A percentile compares a stretch with the other conserved stretches of the same genome.
These are phyloP conservation scores for Tricholoma furcatifolium DNA, from an alignment of 768 basidiomycete species.

Conservation along the genomic window DNA sequence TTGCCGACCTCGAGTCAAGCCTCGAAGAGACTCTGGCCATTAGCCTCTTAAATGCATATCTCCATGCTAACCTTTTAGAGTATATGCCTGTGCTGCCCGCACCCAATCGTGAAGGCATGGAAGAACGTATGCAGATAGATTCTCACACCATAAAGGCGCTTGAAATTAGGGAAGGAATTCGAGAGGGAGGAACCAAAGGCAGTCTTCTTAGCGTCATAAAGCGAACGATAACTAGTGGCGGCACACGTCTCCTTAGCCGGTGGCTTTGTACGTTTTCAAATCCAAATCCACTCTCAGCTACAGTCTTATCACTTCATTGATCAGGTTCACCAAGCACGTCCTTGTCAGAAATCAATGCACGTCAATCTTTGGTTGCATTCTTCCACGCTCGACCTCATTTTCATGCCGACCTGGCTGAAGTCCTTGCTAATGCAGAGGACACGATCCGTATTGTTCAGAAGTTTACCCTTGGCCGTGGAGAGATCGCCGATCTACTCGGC, in stretches of 20 bases:
- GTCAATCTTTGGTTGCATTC: conserved; percentile 76
- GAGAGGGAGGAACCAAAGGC: conserved; percentile 72
- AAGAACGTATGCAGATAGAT: conserved; percentile 83
- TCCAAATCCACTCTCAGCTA: conserved; percentile 28
- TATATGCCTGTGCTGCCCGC: conserved; percentile 65
- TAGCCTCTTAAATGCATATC: conserved; percentile 59
- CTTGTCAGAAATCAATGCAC: conserved; percentile 63
- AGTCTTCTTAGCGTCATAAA: conserved; percentile 75
- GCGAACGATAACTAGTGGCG: conserved; percentile 75
- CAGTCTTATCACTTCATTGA: conserved; percentile 9
- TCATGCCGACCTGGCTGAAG: conserved; percentile 57
- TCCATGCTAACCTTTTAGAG: conserved; percentile 70
- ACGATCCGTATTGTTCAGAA: conserved; percentile 74
- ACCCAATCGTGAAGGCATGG: conserved; percentile 54
- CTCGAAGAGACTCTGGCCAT: conserved; percentile 56
- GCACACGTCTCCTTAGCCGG: conserved; percentile 69
- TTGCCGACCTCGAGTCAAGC: conserved; percentile 19
- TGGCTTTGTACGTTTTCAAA: conserved; percentile 64
- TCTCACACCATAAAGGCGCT: conserved; percentile 86
- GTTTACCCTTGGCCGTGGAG: conserved; percentile 69
- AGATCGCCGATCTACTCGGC: conserved; percentile 60
- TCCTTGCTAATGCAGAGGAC: conserved; percentile 64
- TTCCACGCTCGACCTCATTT: conserved; percentile 63
- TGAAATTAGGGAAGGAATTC: conserved; percentile 74
- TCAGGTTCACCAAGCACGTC: conserved; percentile 85